Conservation (phyloP, 805 yeast species). For the Hanseniaspora occidentalis region DNA sequence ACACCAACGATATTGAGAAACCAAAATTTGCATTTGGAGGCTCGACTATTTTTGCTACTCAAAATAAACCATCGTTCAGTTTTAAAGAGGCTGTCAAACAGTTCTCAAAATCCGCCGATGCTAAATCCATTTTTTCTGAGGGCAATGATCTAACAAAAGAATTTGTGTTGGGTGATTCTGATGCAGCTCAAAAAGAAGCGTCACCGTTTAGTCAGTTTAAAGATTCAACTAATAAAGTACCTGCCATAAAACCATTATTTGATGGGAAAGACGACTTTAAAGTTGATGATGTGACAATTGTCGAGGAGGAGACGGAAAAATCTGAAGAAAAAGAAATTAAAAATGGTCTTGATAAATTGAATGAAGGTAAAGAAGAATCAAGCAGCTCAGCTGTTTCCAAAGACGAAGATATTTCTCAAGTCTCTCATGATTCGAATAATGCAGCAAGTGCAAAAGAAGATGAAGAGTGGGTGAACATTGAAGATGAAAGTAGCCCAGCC, state of each 20-base stretch:
- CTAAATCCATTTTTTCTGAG: no score
- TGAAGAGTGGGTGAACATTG: constrained; percentile 1
- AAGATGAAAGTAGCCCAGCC: no score
- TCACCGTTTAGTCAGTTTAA: not conserved
- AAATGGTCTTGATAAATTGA: not conserved
- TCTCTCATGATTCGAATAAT: no score
- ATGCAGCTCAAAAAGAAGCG: not conserved
- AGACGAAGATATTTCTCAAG: no score
- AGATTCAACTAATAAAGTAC: not conserved
- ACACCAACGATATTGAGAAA: no score
- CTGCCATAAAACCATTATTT: not conserved
- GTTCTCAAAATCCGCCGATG: no score
- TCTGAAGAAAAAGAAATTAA: not conserved
- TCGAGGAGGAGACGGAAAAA: not conserved
- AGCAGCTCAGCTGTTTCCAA: not conserved
- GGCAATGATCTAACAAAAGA: no score
- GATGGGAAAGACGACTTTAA: not conserved
- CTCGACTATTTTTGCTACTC: no score
- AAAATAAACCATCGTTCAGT: no score
- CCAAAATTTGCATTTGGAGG: no score
- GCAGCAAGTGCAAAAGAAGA: not conserved
- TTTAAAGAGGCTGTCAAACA: no score
- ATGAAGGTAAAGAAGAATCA: constrained; percentile 1
- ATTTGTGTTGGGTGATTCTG: no score
- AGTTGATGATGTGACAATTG: not conserved